A percentile compares a stretch with the other conserved stretches of the same genome.
Conservation (phyloP, 768 basidiomycete species). For the Leccinum pellstonianum region DNA sequence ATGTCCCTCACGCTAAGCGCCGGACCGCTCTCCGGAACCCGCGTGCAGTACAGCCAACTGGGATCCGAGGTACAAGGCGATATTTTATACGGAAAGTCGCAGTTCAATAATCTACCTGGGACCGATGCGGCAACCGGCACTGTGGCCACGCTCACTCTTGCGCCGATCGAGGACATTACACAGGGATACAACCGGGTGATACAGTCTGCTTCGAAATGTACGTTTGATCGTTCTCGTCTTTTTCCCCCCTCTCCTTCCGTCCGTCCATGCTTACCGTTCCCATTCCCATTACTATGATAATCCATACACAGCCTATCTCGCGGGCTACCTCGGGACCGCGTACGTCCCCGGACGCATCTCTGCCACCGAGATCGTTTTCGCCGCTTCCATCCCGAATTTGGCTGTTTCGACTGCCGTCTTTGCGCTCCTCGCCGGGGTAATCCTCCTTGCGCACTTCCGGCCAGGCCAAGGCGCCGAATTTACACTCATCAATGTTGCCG, state of each 20-base stretch:
- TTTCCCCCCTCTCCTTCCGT: too few relatives aligned
- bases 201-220: constrained; percentile 22
- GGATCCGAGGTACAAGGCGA: constrained; percentile 22
- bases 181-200: constrained; percentile 20
- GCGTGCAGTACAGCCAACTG: background rate
- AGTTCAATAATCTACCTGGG: constrained; percentile 14
- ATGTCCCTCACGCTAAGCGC: constrained; percentile 5
- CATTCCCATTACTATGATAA: background rate
- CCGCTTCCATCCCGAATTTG: constrained; percentile 28
- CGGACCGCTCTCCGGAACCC: constrained; percentile 1
- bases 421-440: constrained; percentile 19
- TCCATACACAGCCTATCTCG: constrained; percentile 14
- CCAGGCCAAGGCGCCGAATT: constrained; percentile 22
- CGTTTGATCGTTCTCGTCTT: background rate
- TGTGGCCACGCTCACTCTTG: constrained; percentile 2
- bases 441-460: constrained; percentile 26
- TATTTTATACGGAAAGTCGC: constrained; percentile 21
- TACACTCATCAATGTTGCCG: constrained; percentile 23
- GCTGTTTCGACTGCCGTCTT: constrained; percentile 25
- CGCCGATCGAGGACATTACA: constrained; percentile 18
- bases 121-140: background rate
- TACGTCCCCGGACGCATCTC: constrained; percentile 32
- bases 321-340: constrained; percentile 25
- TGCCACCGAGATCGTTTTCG: constrained; percentile 22
- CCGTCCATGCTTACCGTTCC: background rate